Evolutionary conservation across 805 yeast species (phyloP).

Genomic region (Monosporozyma servazzii): DNA sequence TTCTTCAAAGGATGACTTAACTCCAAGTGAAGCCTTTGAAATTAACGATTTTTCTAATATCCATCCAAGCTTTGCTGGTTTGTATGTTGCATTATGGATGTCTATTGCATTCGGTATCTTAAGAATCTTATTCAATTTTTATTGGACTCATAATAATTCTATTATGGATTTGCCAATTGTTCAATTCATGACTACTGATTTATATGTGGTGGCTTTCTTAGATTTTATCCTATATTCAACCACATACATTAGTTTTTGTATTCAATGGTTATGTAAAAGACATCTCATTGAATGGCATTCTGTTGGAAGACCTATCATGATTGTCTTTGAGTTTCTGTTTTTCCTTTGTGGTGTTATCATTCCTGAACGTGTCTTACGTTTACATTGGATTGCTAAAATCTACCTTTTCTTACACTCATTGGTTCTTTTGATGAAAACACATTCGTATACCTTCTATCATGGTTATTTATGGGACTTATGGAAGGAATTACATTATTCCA

Average conservation of each 20-base stretch:
- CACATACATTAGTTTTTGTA: slow-evolving; percentile 47
- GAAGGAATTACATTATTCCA: slow-evolving; percentile 45
- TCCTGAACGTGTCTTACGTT: slow-evolving; percentile 41
- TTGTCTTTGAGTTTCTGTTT: slow-evolving; percentile 46
- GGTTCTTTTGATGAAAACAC: slow-evolving; percentile 89
- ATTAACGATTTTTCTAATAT: not conserved
- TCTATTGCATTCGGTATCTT: slow-evolving; percentile 47
- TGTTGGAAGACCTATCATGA: slow-evolving; percentile 56
- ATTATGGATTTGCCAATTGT: slow-evolving; percentile 44
- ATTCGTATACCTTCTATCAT: slow-evolving; percentile 83
- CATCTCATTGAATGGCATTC: slow-evolving; percentile 48
- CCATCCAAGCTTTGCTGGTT: slow-evolving; percentile 51
- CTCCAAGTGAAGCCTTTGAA: not conserved
- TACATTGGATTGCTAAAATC: slow-evolving; percentile 87
- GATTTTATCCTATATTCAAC: slow-evolving; percentile 69
- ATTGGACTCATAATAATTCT: slow-evolving; percentile 34
- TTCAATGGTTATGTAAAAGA: slow-evolving; percentile 48
- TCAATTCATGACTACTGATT: slow-evolving; percentile 47
- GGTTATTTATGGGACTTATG: slow-evolving; percentile 72
- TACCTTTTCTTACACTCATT: slow-evolving; percentile 75
- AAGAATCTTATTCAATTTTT: slow-evolving; percentile 46
- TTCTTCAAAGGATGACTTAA: not conserved
- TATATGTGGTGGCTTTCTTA: slow-evolving; percentile 58
- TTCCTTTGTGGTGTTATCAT: slow-evolving; percentile 45
- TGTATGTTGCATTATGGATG: slow-evolving; percentile 75